Evolutionary conservation across 2,329 filamentous ascomycete species (phyloP).

Genomic region (Simplicillium aogashimaense): DNA sequence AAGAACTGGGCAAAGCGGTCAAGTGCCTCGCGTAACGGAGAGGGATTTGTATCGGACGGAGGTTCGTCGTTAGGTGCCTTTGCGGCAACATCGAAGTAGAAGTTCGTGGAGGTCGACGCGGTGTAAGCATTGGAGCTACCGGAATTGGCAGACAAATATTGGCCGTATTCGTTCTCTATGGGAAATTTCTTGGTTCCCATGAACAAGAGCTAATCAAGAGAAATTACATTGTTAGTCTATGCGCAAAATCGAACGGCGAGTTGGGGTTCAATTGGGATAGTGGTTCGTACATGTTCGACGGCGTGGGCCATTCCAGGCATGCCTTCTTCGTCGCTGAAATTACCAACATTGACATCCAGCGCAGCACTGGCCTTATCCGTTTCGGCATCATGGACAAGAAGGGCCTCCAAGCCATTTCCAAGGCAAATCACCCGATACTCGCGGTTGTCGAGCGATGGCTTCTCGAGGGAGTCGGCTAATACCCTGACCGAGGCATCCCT

Average conservation of each 20-base stretch:
- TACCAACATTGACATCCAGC: conserved; percentile 91
- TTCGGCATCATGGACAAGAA: conserved; percentile 86
- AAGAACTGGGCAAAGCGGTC: conserved; percentile 95
- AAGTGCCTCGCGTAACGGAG: conserved; percentile 65
- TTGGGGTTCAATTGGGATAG: conserved; percentile 3
- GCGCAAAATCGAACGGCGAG: conserved; percentile 8
- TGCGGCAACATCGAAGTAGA: conserved; percentile 91
- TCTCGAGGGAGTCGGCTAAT: conserved; percentile 66
- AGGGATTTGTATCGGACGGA: conserved; percentile 44
- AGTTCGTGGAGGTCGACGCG: conserved; percentile 87
- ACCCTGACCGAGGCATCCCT: conserved; percentile 21
- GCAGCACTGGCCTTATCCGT: conserved; percentile 96
- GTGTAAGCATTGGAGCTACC: conserved; percentile 95
- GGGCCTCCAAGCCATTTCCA: conserved; percentile 76
- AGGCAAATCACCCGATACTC: conserved; percentile 81
- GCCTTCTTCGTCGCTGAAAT: conserved; percentile 82
- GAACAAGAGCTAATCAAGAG: conserved; percentile 59
- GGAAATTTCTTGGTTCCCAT: conserved; percentile 99
- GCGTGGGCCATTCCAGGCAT: conserved; percentile 95
- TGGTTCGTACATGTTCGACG: conserved; percentile 65
- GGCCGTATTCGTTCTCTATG: conserved; percentile 88
- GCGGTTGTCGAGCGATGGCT: conserved; percentile 75
- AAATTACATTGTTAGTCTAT: not conserved
- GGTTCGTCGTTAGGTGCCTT: conserved; percentile 55
- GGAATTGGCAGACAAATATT: conserved; percentile 83